Evolutionary conservation across 108 stramenopile genomes (phyloP), one percentile per base, ranked within the genome.

Genomic region (Nitzschia sp.): DNA sequence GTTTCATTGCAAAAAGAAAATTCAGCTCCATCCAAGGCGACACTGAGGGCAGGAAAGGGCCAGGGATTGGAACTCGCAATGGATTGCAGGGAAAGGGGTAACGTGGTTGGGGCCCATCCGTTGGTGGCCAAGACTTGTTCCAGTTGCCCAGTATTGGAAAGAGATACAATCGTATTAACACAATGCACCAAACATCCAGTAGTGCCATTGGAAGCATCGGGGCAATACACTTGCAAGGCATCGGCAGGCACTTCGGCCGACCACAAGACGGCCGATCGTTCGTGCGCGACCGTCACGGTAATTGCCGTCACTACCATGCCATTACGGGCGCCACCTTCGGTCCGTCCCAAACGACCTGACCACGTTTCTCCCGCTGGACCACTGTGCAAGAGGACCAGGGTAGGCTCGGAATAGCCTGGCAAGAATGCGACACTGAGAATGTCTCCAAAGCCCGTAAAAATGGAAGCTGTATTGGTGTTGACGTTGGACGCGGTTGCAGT

Each of bases 401-500:
- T 91, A 23, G 94, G 87, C 71, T 90, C 89, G 8, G 75, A 74
- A 57, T 89, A 95, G 45, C 91, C 89, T 29, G 82, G 82, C 56
- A 95, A 72, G 69, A 85, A 92, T 9, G 77, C 44, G 3, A 73
- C 61, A 16, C 63, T 70, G 28, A 90, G 46, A 28, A 95, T 82
- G 53, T 95, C 94, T 15, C 94, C 94, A 66, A 90, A 92, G 0
- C 92, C 92, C 74, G 90, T 88, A 2, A 73, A 69, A 29, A 87
- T 78, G 17, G 66, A 63, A 23, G 15, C 66, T n/a, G 53, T 46
- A 36, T 41, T 29, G 45, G 47, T 30, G 1, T 27, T 22, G 2
- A 19, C 48, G n/a, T 56, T 22, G 9, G 57, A 1, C 28, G 45
- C 17, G 35, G 44, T 41, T 28, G 67, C 47, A 50, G 41, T 53